phyloP scores from a whole-genome alignment of 2,329 filamentous ascomycete genomes.

The Colletotrichum sp. region DNA sequence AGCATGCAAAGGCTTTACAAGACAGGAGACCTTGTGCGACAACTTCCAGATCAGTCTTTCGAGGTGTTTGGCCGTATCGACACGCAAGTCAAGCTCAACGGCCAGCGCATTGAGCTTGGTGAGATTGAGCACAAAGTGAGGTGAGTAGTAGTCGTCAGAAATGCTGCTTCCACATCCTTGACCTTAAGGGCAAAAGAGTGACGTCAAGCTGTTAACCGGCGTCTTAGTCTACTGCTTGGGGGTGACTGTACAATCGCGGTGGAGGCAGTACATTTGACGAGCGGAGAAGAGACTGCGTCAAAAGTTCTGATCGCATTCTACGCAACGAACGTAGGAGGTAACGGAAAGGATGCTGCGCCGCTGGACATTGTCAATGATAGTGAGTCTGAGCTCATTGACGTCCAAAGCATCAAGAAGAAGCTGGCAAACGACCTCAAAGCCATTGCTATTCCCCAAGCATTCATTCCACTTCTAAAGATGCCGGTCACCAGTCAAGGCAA shows the following conservation, averaged over 20 bases:
- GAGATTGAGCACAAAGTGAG: constrained; percentile 21
- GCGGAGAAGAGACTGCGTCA: neutral
- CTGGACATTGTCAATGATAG: neutral
- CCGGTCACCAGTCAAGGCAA: neutral
- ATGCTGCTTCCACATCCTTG: neutral
- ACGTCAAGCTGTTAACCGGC: accelerated
- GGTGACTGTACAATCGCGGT: neutral
- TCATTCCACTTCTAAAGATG: neutral
- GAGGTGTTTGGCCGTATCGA: constrained; percentile 22
- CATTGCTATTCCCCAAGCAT: neutral
- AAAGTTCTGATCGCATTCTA: neutral
- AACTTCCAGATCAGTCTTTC: constrained; percentile 14
- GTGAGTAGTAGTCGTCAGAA: neutral
- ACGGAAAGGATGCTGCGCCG: neutral
- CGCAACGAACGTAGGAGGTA: neutral
- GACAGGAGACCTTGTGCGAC: constrained; percentile 45
- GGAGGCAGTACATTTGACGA: neutral
- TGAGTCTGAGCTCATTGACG: neutral
- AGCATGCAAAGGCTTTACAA: constrained; percentile 39
- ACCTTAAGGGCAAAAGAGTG: neutral
- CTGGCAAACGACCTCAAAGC: neutral
- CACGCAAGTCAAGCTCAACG: constrained; percentile 26
- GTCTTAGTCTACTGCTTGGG: neutral
- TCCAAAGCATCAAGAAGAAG: neutral
- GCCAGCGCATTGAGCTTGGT: constrained; percentile 25